These are phyloP conservation scores for Bullera alba DNA, from an alignment of 768 basidiomycete genomes.

Conservation along the genomic window DNA sequence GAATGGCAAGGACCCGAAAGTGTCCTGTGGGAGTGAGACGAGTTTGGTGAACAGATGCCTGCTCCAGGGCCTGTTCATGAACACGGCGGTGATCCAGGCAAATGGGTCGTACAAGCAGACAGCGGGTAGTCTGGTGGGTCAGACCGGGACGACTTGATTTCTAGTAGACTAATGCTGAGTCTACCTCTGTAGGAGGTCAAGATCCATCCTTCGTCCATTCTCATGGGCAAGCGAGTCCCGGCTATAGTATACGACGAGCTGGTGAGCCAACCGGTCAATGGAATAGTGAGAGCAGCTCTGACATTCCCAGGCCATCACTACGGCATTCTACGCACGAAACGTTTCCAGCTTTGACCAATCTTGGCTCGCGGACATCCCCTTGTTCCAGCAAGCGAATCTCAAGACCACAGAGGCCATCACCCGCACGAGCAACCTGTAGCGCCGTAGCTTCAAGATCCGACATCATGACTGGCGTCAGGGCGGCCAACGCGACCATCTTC, in stretches of 20 bases:
- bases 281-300: too few relatives aligned
- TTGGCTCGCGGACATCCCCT: slow-evolving; percentile 46
- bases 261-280: slow-evolving; percentile 52
- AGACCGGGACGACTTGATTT: not conserved
- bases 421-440: too few relatives aligned
- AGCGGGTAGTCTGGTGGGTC: slow-evolving; percentile 48
- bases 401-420: too few relatives aligned
- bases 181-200: slow-evolving; percentile 52
- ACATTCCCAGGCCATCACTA: slow-evolving; percentile 49
- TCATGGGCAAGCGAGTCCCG: slow-evolving; percentile 72
- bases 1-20: slow-evolving; percentile 56
- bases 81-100: slow-evolving; percentile 73
- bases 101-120: slow-evolving; percentile 76
- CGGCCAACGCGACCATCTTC: too few relatives aligned
- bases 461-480: too few relatives aligned
- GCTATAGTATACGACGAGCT: slow-evolving; percentile 91
- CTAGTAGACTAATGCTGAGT: not conserved
- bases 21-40: slow-evolving; percentile 58
- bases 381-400: not conserved
- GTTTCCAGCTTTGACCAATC: slow-evolving; percentile 71
- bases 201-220: slow-evolving; percentile 79
- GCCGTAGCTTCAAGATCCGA: too few relatives aligned
- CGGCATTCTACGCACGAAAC: slow-evolving; percentile 76
- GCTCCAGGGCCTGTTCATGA: slow-evolving; percentile 68
- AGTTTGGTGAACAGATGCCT: slow-evolving; percentile 66